These are phyloP conservation scores for Hysterium pulicare DNA, from an alignment of 2,329 filamentous ascomycete species.

Conservation along the genomic window DNA sequence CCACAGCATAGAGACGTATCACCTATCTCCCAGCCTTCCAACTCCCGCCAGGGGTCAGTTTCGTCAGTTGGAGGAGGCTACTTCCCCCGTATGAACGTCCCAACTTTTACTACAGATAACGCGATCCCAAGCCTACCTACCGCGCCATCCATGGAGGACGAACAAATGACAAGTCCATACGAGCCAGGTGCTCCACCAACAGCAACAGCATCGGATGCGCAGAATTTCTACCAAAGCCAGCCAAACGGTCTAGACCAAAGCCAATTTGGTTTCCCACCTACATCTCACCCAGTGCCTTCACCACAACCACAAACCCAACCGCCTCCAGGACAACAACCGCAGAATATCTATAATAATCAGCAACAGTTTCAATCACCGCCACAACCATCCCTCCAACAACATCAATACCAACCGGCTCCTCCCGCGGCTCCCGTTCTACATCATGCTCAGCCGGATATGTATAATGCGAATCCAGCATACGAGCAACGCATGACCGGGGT, in stretches of 20 bases:
- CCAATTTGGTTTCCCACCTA: conserved; percentile 1
- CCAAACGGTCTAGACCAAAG: not conserved
- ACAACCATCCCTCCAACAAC: conserved; percentile 17
- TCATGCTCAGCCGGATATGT: not conserved
- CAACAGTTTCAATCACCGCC: conserved; percentile 14
- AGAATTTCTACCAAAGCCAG: conserved; percentile 31
- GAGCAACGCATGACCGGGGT: conserved; percentile 12
- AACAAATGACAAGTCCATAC: conserved; percentile 23
- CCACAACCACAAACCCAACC: conserved; percentile 35
- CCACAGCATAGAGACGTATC: conserved; percentile 50
- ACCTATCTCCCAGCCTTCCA: conserved; percentile 47
- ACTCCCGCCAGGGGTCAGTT: conserved; percentile 47
- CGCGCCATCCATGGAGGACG: conserved; percentile 27
- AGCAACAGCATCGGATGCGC: conserved; percentile 21
- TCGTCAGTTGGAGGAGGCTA: conserved; percentile 52
- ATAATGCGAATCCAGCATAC: conserved; percentile 8
- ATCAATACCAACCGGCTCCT: conserved; percentile 6
- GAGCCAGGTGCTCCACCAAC: conserved; percentile 17
- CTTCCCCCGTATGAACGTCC: conserved; percentile 50
- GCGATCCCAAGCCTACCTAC: conserved; percentile 34
- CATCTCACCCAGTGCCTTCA: conserved; percentile 14
- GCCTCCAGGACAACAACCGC: conserved; percentile 18
- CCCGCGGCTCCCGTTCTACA: not conserved
- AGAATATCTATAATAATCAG: conserved; percentile 19
- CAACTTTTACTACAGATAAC: conserved; percentile 42